Percentiles rank a stretch among this genome's conserved stretches.
Evolutionary conservation across 805 yeast genomes (phyloP).

Genomic region (Metschnikowia proteae): DNA sequence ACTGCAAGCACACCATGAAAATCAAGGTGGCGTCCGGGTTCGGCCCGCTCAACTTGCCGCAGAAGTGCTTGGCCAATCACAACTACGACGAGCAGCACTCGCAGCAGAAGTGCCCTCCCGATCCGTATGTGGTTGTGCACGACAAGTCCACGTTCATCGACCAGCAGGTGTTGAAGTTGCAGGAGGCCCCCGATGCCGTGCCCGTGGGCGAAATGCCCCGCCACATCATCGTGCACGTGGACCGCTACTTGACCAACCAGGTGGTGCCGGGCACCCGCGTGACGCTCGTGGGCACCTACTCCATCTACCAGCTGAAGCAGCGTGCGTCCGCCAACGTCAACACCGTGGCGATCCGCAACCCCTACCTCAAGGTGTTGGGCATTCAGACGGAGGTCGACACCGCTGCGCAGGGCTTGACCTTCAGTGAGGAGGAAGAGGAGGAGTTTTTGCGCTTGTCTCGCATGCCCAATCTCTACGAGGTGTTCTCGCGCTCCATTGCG

Average conservation of each 20-base stretch:
- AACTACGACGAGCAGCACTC: constrained; percentile 42
- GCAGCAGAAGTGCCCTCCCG: constrained; percentile 71
- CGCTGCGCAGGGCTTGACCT: constrained; percentile 54
- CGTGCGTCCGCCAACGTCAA: constrained; percentile 33
- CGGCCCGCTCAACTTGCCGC: constrained; percentile 66
- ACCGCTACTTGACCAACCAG: constrained; percentile 82
- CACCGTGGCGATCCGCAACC: constrained; percentile 89
- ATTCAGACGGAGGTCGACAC: constrained; percentile 79
- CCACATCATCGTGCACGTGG: constrained; percentile 81
- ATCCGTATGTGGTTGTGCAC: constrained; percentile 90
- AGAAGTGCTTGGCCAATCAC: constrained; percentile 51
- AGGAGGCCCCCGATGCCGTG: constrained; percentile 97
- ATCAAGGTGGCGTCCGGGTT: constrained; percentile 63
- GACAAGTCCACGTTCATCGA: constrained; percentile 92
- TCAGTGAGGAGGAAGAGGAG: constrained; percentile 92
- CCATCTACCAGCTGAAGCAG: constrained; percentile 74
- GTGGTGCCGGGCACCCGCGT: constrained; percentile 96
- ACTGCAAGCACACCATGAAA: constrained; percentile 76
- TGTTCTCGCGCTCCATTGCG: constrained; percentile 85
- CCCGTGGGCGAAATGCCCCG: constrained; percentile 99
- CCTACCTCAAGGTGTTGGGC: constrained; percentile 84
- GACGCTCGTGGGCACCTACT: constrained; percentile 86
- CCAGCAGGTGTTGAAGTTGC: constrained; percentile 90
- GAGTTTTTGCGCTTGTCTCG: constrained; percentile 79
- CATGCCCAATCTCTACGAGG: constrained; percentile 78